Evolutionary conservation across 306 rosid species (phyloP).

Genomic region (Cucurbita pepo): DNA sequence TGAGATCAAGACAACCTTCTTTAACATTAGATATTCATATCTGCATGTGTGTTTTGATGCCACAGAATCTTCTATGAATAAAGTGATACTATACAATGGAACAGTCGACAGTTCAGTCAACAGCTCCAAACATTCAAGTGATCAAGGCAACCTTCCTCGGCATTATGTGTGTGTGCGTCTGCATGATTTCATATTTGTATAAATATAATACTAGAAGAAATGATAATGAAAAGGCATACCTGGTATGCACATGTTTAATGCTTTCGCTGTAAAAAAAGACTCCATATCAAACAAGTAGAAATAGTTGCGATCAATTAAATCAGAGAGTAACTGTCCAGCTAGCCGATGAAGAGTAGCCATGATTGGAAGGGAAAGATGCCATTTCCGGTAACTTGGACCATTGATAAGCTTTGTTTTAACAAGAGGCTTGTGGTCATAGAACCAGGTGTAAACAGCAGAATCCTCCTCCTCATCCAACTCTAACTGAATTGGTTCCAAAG

Average conservation of each 20-base stretch:
- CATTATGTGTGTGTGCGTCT: neutral
- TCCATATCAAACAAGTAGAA: conserved; percentile 99
- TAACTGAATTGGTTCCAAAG: conserved; percentile 91
- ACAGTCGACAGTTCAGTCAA: neutral
- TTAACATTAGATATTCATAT: too few relatives aligned
- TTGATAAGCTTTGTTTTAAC: conserved; percentile 94
- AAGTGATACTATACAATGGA: neutral
- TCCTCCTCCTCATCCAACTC: conserved; percentile 97
- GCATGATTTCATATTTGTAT: neutral
- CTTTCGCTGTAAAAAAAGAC: conserved; percentile 95
- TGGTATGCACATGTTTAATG: conserved; percentile 97
- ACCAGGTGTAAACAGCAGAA: conserved; percentile 95
- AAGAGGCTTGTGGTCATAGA: conserved; percentile 94
- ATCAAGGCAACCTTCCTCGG: neutral
- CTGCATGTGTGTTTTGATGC: too few relatives aligned
- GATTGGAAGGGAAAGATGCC: conserved; percentile 99
- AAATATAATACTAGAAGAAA: neutral
- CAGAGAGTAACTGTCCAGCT: conserved; percentile 94
- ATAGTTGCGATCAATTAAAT: conserved; percentile 85
- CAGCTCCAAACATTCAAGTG: neutral
- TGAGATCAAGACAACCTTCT: too few relatives aligned
- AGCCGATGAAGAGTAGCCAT: conserved; percentile 98
- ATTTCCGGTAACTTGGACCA: conserved; percentile 94
- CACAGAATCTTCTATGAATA: too few relatives aligned
- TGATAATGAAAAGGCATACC: conserved; percentile 24